Percentiles rank a stretch among this genome's conserved stretches.
These are phyloP conservation scores for Yamadazyma membranifaciens DNA, from an alignment of 1,139 yeast species.

Conservation along the genomic window DNA sequence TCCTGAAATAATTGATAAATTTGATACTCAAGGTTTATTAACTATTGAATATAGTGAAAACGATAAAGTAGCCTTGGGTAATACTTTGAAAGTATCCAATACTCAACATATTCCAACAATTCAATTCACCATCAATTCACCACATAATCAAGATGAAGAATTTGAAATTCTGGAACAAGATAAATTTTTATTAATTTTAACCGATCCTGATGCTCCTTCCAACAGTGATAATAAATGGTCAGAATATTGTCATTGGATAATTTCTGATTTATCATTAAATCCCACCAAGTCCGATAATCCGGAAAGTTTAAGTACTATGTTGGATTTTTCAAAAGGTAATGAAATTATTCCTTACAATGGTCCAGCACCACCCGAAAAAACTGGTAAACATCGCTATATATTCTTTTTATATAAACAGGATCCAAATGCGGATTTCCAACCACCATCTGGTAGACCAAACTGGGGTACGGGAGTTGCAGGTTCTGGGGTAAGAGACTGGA, in stretches of 20 bases:
- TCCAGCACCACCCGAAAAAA: conserved; percentile 81
- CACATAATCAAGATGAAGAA: conserved; percentile 31
- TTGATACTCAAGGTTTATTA: conserved; percentile 45
- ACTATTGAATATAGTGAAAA: conserved; percentile 50
- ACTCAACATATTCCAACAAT: conserved; percentile 67
- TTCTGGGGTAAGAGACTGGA: conserved; percentile 74
- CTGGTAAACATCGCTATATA: conserved; percentile 82
- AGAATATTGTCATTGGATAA: conserved; percentile 78
- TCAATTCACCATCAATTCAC: conserved; percentile 62
- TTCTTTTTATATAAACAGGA: conserved; percentile 70
- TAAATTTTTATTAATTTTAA: conserved; percentile 68
- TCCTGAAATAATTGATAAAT: conserved; percentile 59
- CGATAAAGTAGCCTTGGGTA: conserved; percentile 76
- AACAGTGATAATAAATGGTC: conserved; percentile 82
- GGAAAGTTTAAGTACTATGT: conserved; percentile 32
- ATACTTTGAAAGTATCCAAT: conserved; percentile 59
- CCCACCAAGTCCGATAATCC: conserved; percentile 21
- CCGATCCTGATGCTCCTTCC: conserved; percentile 95
- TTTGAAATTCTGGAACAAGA: conserved; percentile 47
- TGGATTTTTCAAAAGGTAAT: conserved; percentile 39
- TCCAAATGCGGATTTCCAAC: conserved; percentile 29
- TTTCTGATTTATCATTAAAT: conserved; percentile 57
- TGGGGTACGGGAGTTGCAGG: conserved; percentile 87
- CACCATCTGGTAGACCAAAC: conserved; percentile 64
- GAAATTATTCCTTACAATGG: conserved; percentile 55